Base-by-base conservation (phyloP, 2,329 filamentous ascomycete genomes). In the Dryadomyces quercus-mongolicae region DNA sequence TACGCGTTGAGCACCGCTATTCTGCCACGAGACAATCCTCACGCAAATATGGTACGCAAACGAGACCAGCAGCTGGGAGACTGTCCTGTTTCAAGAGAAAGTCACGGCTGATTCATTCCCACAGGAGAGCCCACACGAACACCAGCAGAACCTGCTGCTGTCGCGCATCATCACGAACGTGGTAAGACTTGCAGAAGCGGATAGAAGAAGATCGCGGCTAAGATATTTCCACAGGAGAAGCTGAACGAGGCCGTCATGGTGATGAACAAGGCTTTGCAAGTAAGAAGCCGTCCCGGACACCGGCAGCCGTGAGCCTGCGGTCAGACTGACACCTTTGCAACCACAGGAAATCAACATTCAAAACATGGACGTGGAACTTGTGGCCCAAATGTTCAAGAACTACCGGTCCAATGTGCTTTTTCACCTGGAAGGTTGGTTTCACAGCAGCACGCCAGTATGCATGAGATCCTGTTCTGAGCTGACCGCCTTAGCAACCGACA, bases 361-460 rank as follows among this genome's bases (percentile, higher is more conserved):
- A 64, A 98, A 97, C 68, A 96, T 97, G 90, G 95, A 98, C 66
- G 89, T 96, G 40, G 93, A 97, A 71, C 78, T 97, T 2, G 93
- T 97, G 5, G 91, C 92, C 1, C 92, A 97, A 67, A 98, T 98
- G 93, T 98, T 97, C 76, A 96, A 97, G 74, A 98, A 97, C 71
- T 98, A 98, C 68, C 91, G 96, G 68, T 95, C 90, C 12, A 98
- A 97, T 63, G 92, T 97, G 15, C 74, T 97, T 6, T 97, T 98
- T 68, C 93, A 98, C 64, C 77, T 98, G 6, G 93, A 97, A 82
- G 93, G 93, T 94, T 2, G 74, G 42, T 45, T 3, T n/a, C 15
- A n/a, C n/a, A n/a, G n/a, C n/a, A n/a, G n/a, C n/a, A n/a, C n/a
- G n/a, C n/a, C n/a, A n/a, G n/a, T n/a, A 40, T 13, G 36, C 36